phyloP scores from a whole-genome alignment of 1,284 basidiomycete genomes.

The Cutaneotrichosporon arboriforme region DNA sequence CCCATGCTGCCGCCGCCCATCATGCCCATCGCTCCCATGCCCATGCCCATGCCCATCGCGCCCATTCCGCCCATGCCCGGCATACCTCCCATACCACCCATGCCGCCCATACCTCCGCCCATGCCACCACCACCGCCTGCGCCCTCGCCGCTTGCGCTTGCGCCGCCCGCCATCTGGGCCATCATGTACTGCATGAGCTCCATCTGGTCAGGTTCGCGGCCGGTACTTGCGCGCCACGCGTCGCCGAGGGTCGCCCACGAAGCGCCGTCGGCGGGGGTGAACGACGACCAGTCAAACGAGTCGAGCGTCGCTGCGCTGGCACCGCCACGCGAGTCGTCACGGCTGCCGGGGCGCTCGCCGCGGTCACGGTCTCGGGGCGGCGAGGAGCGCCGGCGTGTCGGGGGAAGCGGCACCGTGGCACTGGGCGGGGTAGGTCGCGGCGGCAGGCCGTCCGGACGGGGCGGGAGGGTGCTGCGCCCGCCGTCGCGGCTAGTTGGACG shows the following conservation, averaged over 20 bases:
- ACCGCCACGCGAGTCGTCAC: not conserved
- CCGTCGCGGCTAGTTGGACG: not conserved
- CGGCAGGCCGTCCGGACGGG: slow-evolving; percentile 11
- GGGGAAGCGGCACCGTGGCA: not conserved
- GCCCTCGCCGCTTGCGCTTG: not conserved
- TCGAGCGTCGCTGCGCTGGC: not conserved
- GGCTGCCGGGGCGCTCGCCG: not conserved
- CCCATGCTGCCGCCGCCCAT: not conserved
- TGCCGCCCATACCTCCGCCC: not conserved
- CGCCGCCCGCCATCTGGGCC: slow-evolving; percentile 1
- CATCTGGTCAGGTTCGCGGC: slow-evolving; percentile 37
- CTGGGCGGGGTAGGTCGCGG: slow-evolving; percentile 3
- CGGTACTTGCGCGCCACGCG: slow-evolving; percentile 35
- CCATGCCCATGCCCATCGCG: slow-evolving; percentile 8
- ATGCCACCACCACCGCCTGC: not conserved
- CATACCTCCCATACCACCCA: not conserved
- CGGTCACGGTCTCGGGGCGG: not conserved
- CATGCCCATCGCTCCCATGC: slow-evolving; percentile 4
- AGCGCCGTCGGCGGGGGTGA: slow-evolving; percentile 33
- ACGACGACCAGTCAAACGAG: slow-evolving; percentile 29
- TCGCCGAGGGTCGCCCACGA: slow-evolving; percentile 30
- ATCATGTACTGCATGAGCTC: slow-evolving; percentile 40
- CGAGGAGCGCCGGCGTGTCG: slow-evolving; percentile 10
- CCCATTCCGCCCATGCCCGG: not conserved
- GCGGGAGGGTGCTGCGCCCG: slow-evolving; percentile 8